Percentiles rank a stretch among this genome's conserved stretches.
Evolutionary conservation across 2,329 filamentous ascomycete species (phyloP).

Genomic region (Shiraia sp.): DNA sequence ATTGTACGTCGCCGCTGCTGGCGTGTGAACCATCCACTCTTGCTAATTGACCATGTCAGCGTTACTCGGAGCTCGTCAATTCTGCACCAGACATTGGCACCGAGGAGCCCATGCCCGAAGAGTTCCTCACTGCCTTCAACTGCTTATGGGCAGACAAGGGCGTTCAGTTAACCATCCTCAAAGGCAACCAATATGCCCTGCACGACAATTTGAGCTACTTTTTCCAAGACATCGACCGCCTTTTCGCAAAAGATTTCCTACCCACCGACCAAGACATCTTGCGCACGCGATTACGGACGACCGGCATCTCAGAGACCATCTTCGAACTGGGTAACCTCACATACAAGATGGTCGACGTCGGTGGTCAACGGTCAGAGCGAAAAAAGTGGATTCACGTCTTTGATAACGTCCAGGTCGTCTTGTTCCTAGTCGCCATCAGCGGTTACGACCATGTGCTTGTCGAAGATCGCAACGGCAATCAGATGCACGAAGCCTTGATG

Average conservation of each 20-base stretch:
- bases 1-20: slow-evolving; percentile 60
- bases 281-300: slow-evolving; percentile 85
- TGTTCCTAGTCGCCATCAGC: slow-evolving; percentile 93
- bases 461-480: slow-evolving; percentile 86
- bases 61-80: slow-evolving; percentile 75
- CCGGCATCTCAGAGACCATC: slow-evolving; percentile 92
- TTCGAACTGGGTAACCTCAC: slow-evolving; percentile 91
- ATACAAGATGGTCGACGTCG: slow-evolving; percentile 96
- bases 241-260: slow-evolving; percentile 72
- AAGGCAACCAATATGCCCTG: slow-evolving; percentile 94
- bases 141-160: slow-evolving; percentile 81
- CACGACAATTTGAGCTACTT: slow-evolving; percentile 97
- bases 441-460: slow-evolving; percentile 96
- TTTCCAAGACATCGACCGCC: slow-evolving; percentile 68
- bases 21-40: slow-evolving; percentile 10
- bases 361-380: slow-evolving; percentile 86
- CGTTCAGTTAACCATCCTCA: slow-evolving; percentile 83
- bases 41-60: slow-evolving; percentile 54
- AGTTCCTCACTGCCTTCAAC: slow-evolving; percentile 81
- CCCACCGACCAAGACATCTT: slow-evolving; percentile 94
- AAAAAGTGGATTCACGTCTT: slow-evolving; percentile 99
- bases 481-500: slow-evolving; percentile 60
- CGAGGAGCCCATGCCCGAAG: slow-evolving; percentile 76
- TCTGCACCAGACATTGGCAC: slow-evolving; percentile 80
- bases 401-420: slow-evolving; percentile 86